Evolutionary conservation across 805 yeast genomes (phyloP), one percentile per base, ranked within the genome.

Genomic region (Hanseniaspora guilliermondii): DNA sequence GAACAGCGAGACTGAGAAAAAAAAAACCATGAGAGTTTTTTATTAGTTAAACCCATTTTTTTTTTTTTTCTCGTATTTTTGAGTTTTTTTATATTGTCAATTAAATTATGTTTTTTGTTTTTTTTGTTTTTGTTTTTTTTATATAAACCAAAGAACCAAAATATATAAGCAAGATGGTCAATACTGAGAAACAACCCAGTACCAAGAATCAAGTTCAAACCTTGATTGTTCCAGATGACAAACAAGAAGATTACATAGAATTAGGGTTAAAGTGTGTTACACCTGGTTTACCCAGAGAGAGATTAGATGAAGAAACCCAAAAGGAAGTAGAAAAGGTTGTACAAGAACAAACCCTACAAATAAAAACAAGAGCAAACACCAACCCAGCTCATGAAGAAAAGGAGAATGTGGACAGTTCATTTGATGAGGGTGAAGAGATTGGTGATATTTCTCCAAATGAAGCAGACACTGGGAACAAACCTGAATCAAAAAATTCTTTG

Each of bases 261-360:
- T 35, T 55, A n/a, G 57, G 57, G 1, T 11, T 55, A 4, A 39
- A 55, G 19, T 55, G 57, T 39, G 45, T 49, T 2, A 47, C 57
- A 14, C 57, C 57, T n/a, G 57, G 57, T 6, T 17, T 55, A 11
- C 57, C 57, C 2, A 48, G 42, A 24, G 39, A 27, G 4, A 45
- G 36, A 17, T 4, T 55, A 2, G 54, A 49, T 39, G 27, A 44
- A 7, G 44, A 44, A 17, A 55, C 50, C 3, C 35, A 45, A 22
- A 37, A 49, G 17, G 17, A 38, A 17, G 37, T 55, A 19, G 48
- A 55, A 49, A 14, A 32, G 5, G 48, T 55, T 22, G 44, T 49
- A 14, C 40, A 49, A 22, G 47, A 45, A 19, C 57, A 55, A 36
- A 22, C 22, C n/a, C 22, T 36, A 3, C 6, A 44, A 2, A 55